Evolutionary conservation across 495 filamentous ascomycete species (phyloP).

Genomic region (Trichoderma erinaceum): DNA sequence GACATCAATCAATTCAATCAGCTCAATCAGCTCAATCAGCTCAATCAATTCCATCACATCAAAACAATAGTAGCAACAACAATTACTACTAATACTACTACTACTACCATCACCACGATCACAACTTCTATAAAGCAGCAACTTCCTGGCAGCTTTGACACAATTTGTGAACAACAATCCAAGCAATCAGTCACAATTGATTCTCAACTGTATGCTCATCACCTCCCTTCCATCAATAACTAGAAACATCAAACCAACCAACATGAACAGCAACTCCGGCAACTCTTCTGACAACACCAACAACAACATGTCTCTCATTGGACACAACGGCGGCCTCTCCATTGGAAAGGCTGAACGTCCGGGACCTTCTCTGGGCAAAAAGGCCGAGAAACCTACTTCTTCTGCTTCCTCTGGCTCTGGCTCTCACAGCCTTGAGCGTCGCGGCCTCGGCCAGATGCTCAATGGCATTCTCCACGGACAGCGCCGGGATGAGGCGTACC

Average conservation of each 20-base stretch:
- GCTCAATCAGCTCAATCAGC: too few relatives aligned
- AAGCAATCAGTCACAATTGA: neutral
- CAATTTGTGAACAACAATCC: neutral
- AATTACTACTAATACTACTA: too few relatives aligned
- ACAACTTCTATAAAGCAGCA: neutral
- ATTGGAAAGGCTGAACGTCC: neutral
- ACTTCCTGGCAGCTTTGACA: neutral
- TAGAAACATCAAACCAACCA: neutral
- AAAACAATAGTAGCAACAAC: too few relatives aligned
- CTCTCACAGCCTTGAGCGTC: neutral
- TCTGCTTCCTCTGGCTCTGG: neutral
- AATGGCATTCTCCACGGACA: neutral
- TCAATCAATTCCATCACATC: too few relatives aligned
- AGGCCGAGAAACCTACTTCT: neutral
- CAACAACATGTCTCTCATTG: constrained; percentile 2
- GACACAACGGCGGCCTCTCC: neutral
- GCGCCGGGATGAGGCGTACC: constrained; percentile 1
- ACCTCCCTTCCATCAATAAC: neutral
- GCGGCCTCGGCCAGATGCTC: neutral
- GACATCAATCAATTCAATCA: neutral
- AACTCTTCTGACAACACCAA: neutral
- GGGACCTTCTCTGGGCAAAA: neutral
- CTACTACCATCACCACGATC: too few relatives aligned
- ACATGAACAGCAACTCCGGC: neutral
- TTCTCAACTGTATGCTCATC: neutral